phyloP scores from a whole-genome alignment of 306 rosid genomes.

The Biancaea sappan region DNA sequence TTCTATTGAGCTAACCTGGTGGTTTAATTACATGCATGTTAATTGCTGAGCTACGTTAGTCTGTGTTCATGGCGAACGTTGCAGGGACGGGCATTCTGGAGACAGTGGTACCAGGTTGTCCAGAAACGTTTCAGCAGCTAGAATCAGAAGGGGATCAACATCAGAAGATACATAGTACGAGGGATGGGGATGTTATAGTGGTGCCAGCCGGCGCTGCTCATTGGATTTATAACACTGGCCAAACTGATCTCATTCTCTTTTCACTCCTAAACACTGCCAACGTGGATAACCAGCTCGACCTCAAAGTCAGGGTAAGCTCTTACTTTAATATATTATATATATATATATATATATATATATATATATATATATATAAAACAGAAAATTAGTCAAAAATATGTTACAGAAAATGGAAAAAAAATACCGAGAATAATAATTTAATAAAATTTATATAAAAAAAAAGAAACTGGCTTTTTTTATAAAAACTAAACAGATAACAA shows the following conservation, averaged over 20 bases:
- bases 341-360: too few species aligned
- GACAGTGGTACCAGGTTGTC: constrained; percentile 35
- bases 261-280: constrained; percentile 29
- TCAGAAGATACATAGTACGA: constrained; percentile 34
- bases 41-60: too few species aligned
- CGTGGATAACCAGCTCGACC: constrained; percentile 40
- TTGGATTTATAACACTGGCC: constrained; percentile 38
- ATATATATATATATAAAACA: too few species aligned
- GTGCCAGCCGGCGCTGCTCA: constrained; percentile 40
- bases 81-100: constrained; percentile 35
- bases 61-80: too few species aligned
- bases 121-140: constrained; percentile 31
- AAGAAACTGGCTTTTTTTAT: too few species aligned
- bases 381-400: too few species aligned
- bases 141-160: constrained; percentile 26
- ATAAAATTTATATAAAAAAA: too few species aligned
- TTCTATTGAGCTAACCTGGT: too few species aligned
- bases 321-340: not conserved
- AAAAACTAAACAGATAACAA: too few species aligned
- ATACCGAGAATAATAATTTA: too few species aligned
- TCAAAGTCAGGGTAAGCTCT: constrained; percentile 31
- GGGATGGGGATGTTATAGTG: constrained; percentile 34
- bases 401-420: too few species aligned
- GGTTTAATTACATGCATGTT: too few species aligned
- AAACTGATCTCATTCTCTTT: constrained; percentile 29